Percentiles rank a stretch among this genome's conserved stretches.
Evolutionary conservation across 352 stramenopile genomes (phyloP).

Genomic region (Phytophthora constricta): DNA sequence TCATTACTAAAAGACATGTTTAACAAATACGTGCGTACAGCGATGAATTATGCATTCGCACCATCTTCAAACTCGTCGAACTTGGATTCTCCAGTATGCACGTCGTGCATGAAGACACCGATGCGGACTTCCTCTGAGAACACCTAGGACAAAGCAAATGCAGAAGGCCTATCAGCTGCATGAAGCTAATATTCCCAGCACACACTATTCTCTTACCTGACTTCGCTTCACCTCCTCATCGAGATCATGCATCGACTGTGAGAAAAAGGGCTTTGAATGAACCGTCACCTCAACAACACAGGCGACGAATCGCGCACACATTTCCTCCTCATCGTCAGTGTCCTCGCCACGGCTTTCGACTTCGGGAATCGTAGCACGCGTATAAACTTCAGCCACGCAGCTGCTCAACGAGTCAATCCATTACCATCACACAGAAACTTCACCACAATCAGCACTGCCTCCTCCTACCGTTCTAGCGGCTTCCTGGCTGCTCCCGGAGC

Average conservation of each 20-base stretch:
- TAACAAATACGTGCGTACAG: no score
- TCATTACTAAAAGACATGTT: no score
- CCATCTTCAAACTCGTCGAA: constrained; percentile 61
- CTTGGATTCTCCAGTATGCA: constrained; percentile 49
- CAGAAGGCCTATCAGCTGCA: not conserved
- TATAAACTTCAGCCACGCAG: constrained; percentile 53
- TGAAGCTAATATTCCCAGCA: not conserved
- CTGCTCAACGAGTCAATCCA: constrained; percentile 12
- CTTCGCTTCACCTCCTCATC: constrained; percentile 29
- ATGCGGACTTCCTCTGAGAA: constrained; percentile 37
- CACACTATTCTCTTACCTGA: constrained; percentile 14
- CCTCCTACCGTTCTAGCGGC: constrained; percentile 45
- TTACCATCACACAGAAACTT: not conserved
- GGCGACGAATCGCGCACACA: constrained; percentile 36
- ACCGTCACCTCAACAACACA: constrained; percentile 48
- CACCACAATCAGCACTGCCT: constrained; percentile 15
- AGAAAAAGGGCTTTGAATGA: constrained; percentile 45
- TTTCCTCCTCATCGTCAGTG: constrained; percentile 7
- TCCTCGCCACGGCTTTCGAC: constrained; percentile 15
- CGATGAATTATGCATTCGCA: constrained; percentile 8
- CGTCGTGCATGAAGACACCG: constrained; percentile 46
- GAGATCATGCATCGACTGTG: constrained; percentile 38
- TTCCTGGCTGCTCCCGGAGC: constrained; percentile 20
- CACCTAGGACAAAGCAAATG: constrained; percentile 16
- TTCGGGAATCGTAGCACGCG: constrained; percentile 50